Percentiles rank a stretch among this genome's conserved stretches.
Conservation (phyloP, 345 rosid genomes). For the Lepidium africanum region DNA sequence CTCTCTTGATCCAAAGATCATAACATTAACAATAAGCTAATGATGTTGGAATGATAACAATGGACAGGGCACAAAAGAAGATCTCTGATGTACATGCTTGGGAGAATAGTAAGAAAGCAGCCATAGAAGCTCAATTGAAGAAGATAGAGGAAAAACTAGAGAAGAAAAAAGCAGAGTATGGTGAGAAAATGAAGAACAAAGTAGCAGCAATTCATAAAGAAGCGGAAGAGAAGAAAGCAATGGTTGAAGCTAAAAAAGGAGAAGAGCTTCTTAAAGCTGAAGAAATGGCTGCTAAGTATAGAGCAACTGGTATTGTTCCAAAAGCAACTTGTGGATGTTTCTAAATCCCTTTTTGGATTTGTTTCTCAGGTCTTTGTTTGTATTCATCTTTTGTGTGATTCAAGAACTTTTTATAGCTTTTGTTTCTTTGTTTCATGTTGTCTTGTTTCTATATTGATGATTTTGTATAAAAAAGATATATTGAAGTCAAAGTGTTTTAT, state of each 20-base stretch:
- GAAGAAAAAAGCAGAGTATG: conserved; percentile 74
- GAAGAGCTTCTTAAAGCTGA: conserved; percentile 82
- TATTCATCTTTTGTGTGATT: conserved; percentile 1
- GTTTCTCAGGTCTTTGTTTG: conserved; percentile 14
- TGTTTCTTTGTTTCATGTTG: neutral
- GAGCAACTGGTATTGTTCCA: conserved; percentile 70
- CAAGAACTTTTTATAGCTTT: neutral
- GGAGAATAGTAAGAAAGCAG: conserved; percentile 88
- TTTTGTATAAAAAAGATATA: neutral
- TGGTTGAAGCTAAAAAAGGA: conserved; percentile 64
- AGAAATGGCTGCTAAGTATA: conserved; percentile 79
- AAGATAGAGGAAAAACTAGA: conserved; percentile 77
- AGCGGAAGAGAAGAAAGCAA: conserved; percentile 87
- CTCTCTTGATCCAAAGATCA: neutral
- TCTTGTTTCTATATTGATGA: conserved; percentile 11
- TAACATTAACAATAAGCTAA: neutral
- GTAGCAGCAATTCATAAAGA: conserved; percentile 61
- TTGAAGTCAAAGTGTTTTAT: neutral
- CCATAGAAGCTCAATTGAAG: conserved; percentile 61
- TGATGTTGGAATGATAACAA: neutral
- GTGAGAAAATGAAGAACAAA: conserved; percentile 77
- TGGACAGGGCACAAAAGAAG: conserved; percentile 79
- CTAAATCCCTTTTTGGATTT: conserved; percentile 21
- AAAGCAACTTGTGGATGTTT: conserved; percentile 77
- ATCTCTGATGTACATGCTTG: conserved; percentile 55